These are phyloP conservation scores for Ogataea trehalophila DNA, from an alignment of 805 yeast species.

Conservation along the genomic window DNA sequence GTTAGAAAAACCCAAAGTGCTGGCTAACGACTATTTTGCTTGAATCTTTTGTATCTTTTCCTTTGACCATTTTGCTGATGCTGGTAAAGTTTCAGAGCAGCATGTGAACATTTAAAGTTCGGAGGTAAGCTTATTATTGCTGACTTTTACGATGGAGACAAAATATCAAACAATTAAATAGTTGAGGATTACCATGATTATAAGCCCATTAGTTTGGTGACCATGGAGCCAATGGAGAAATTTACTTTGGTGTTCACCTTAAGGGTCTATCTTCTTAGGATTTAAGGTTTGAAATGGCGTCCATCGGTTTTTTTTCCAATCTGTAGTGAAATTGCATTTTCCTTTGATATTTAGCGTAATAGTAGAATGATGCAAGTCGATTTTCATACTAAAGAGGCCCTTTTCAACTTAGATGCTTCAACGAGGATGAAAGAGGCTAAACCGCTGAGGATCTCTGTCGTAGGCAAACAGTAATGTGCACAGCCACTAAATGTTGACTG, in stretches of 20 bases:
- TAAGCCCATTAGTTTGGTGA: background rate
- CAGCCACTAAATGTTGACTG: too few species aligned
- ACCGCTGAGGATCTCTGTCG: too few species aligned
- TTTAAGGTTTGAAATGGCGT: background rate
- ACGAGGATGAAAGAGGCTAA: too few species aligned
- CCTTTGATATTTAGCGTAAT: background rate
- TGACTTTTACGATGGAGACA: slow-evolving; percentile 35
- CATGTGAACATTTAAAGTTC: slow-evolving; percentile 29
- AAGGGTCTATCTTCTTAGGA: background rate
- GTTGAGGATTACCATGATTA: background rate
- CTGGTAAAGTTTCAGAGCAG: slow-evolving; percentile 27
- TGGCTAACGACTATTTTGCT: slow-evolving; percentile 25
- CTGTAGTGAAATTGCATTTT: background rate
- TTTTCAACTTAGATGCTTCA: too few species aligned
- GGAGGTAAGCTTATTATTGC: slow-evolving; percentile 34
- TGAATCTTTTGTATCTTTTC: slow-evolving; percentile 33
- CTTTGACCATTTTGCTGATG: slow-evolving; percentile 36
- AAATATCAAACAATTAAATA: background rate
- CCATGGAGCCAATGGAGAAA: background rate
- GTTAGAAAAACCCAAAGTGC: slow-evolving; percentile 4
- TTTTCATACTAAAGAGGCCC: too few species aligned
- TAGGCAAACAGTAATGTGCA: too few species aligned
- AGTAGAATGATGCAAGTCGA: background rate
- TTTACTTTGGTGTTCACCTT: background rate
- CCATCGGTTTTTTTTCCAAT: background rate